A percentile compares a stretch with the other conserved stretches of the same genome.
Conservation (phyloP, 2,329 filamentous ascomycete genomes). For the Fusarium miscanthi region DNA sequence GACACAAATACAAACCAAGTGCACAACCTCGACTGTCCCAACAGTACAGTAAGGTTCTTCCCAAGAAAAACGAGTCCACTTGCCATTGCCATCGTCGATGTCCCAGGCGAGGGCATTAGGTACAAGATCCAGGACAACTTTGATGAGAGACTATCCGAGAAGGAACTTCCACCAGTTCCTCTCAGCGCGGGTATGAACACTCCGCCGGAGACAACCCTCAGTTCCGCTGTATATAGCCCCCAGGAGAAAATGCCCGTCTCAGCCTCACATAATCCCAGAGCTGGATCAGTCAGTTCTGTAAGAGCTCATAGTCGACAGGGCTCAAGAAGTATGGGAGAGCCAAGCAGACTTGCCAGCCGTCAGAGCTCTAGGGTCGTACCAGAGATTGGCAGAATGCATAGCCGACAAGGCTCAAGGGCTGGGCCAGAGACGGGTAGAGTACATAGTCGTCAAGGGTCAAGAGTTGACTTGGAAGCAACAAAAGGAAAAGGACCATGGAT, state of each 20-base stretch:
- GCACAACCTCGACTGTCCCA: conserved; percentile 53
- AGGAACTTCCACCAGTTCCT: conserved; percentile 53
- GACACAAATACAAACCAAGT: conserved; percentile 46
- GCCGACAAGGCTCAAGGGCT: conserved; percentile 27
- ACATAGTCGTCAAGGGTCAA: conserved; percentile 24
- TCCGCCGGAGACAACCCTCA: conserved; percentile 55
- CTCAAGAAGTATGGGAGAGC: conserved; percentile 15
- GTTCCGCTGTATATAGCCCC: conserved; percentile 64
- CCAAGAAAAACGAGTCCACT: conserved; percentile 41
- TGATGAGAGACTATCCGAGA: conserved; percentile 46
- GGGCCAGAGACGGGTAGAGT: background rate
- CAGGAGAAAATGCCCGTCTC: conserved; percentile 33
- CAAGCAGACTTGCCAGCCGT: conserved; percentile 34
- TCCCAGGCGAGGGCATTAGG: conserved; percentile 39
- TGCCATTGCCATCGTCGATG: conserved; percentile 43
- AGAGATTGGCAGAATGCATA: conserved; percentile 24
- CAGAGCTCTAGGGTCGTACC: conserved; percentile 13
- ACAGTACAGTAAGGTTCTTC: conserved; percentile 31
- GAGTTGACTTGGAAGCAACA: conserved; percentile 10
- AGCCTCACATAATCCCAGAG: conserved; percentile 34
- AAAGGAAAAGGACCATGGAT: conserved; percentile 38
- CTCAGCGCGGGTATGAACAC: conserved; percentile 32
- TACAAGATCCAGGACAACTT: conserved; percentile 39
- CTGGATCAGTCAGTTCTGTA: conserved; percentile 31
- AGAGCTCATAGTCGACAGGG: conserved; percentile 32